Percentiles rank a stretch among this genome's conserved stretches.
phyloP scores from a whole-genome alignment of 768 basidiomycete species.

The Austroboletus eburneus region DNA sequence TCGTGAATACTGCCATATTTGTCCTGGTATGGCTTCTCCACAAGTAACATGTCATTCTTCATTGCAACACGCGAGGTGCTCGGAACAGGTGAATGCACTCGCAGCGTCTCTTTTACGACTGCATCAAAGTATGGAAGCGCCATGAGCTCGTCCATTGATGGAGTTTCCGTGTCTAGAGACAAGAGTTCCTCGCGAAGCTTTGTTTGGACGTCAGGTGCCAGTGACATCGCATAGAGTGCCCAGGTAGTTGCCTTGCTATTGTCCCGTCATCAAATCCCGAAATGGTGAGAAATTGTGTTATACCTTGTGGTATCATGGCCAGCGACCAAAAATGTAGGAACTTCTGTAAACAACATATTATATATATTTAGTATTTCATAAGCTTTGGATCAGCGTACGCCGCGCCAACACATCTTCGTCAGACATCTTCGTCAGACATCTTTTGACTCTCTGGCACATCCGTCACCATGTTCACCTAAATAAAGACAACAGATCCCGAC shows the following conservation, averaged over 20 bases:
- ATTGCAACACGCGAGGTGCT: background rate
- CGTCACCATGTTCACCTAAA: slow-evolving; percentile 27
- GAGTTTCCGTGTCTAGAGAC: background rate
- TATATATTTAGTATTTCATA: background rate
- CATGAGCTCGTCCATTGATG: background rate
- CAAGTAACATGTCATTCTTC: background rate
- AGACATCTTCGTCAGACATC: slow-evolving; percentile 52
- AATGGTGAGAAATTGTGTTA: background rate
- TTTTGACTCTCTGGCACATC: slow-evolving; percentile 51
- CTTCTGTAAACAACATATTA: background rate
- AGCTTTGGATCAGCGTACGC: slow-evolving; percentile 32
- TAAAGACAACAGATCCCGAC: slow-evolving; percentile 50
- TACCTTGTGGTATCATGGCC: background rate
- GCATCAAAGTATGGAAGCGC: background rate
- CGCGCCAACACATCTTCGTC: slow-evolving; percentile 58
- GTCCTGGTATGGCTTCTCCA: background rate
- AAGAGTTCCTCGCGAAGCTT: background rate
- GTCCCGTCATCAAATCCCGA: background rate
- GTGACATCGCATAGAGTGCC: background rate
- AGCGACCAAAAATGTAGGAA: background rate
- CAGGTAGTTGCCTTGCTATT: background rate
- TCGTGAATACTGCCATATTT: background rate
- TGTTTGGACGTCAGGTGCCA: background rate
- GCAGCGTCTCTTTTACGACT: background rate
- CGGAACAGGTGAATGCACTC: background rate